Evolutionary conservation across 306 rosid species (phyloP).

Genomic region (Senna siamea): DNA sequence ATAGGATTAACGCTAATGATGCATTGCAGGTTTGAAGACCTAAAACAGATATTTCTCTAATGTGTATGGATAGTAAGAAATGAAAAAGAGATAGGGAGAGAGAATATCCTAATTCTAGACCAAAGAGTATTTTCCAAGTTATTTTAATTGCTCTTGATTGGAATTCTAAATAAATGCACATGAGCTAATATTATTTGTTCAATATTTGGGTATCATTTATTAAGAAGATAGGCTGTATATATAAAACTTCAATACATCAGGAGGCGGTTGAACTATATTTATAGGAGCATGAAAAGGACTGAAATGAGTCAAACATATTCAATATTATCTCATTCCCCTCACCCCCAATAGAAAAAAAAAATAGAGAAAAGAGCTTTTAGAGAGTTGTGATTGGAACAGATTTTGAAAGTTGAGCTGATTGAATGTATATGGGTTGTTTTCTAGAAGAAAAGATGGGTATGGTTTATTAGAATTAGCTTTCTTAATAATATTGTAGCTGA

Average conservation of each 20-base stretch:
- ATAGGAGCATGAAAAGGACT: constrained; percentile 19
- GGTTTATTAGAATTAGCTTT: constrained; percentile 14
- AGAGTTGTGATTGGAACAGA: background rate
- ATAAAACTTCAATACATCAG: constrained; percentile 12
- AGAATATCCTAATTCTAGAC: background rate
- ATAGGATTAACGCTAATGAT: no score
- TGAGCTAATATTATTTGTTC: background rate
- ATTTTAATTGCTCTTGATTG: background rate
- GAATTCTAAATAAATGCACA: background rate
- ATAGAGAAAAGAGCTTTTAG: constrained; percentile 17
- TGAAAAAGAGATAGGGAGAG: no score
- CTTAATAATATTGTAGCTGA: background rate
- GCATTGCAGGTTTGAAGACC: no score
- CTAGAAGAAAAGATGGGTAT: background rate
- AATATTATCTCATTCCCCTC: constrained; percentile 3
- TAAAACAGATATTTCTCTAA: no score
- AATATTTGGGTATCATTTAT: background rate
- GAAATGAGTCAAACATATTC: background rate
- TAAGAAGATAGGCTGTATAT: constrained; percentile 9
- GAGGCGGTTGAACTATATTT: background rate
- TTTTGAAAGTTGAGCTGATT: constrained; percentile 1
- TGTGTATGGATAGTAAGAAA: no score
- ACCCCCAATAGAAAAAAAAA: background rate
- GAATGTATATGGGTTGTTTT: background rate
- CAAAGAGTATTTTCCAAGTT: background rate